phyloP scores from a whole-genome alignment of 176 grass and related monocot species.

The Cymbopogon citratus region DNA sequence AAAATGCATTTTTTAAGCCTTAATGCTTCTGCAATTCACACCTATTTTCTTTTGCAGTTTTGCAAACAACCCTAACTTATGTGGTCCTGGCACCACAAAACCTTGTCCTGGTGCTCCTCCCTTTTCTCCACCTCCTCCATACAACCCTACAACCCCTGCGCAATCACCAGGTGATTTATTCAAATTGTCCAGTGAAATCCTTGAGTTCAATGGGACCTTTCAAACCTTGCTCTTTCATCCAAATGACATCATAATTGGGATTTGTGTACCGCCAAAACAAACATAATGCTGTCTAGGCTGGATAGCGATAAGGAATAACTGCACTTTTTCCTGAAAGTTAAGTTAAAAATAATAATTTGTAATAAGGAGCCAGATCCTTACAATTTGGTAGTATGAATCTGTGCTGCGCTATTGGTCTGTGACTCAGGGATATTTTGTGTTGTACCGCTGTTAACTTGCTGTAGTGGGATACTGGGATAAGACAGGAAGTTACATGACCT shows the following conservation, averaged over 20 bases:
- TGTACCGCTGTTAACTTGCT: background rate
- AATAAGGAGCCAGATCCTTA: background rate
- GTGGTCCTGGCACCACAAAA: conserved; percentile 77
- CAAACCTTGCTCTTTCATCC: background rate
- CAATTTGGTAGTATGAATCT: background rate
- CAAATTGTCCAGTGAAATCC: conserved; percentile 2
- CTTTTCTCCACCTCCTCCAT: conserved; percentile 84
- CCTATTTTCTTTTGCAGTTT: conserved; percentile 48
- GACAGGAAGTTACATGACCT: background rate
- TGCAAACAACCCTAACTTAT: conserved; percentile 80
- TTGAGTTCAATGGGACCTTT: background rate
- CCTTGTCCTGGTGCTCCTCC: conserved; percentile 78
- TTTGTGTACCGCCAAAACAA: background rate
- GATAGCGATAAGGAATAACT: background rate
- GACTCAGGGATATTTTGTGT: background rate
- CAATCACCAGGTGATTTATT: conserved; percentile 62
- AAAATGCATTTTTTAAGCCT: conserved; percentile 7
- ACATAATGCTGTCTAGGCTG: background rate
- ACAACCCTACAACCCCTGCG: conserved; percentile 61
- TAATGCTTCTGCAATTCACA: conserved; percentile 17
- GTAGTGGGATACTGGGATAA: background rate
- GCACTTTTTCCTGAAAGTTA: background rate
- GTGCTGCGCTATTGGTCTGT: background rate
- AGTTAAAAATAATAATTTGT: background rate
- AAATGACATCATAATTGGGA: background rate